Evolutionary conservation across 805 yeast genomes (phyloP), one percentile per base, ranked within the genome.

Genomic region (Lipomyces oligophaga): DNA sequence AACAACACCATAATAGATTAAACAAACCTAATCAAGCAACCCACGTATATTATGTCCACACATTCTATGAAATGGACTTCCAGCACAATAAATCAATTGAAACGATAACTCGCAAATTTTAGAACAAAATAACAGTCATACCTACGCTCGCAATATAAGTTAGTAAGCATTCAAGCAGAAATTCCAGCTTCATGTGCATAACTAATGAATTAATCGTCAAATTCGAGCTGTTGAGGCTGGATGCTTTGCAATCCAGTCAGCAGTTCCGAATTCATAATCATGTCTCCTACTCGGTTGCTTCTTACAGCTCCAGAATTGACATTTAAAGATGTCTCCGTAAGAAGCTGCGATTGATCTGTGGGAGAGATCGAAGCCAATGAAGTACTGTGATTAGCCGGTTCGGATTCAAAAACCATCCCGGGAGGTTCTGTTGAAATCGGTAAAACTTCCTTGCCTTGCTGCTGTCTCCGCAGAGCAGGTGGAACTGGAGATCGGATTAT

Each of bases 401-500:
- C 28, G 3, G 19, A 28, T 19, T 31, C n/a, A n/a, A n/a, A n/a
- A n/a, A n/a, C n/a, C n/a, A n/a, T n/a, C n/a, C n/a, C n/a, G n/a
- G n/a, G n/a, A n/a, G n/a, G n/a, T n/a, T n/a, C n/a, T n/a, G n/a
- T n/a, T n/a, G n/a, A n/a, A n/a, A n/a, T n/a, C n/a, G n/a, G n/a
- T n/a, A n/a, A n/a, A 32, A 13, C 18, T 32, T 20, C 35, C 21
- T n/a, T n/a, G n/a, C n/a, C n/a, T n/a, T 38, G 55, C 22, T 33
- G 45, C 27, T 47, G 52, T 11, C 46, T 32, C 1, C 52, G 52
- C 15, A 47, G 4, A 10, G 52, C 49, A 7, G 55, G 55, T 3
- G 55, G 55, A 5, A 50, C 32, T 3, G 55, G 55, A 10, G 55
- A 50, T 38, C 32, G 34, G 37, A 50, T 50, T 22, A 50, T 50